Evolutionary conservation across 176 grass and related monocot species (phyloP).

Genomic region (Elaeis guineensis): DNA sequence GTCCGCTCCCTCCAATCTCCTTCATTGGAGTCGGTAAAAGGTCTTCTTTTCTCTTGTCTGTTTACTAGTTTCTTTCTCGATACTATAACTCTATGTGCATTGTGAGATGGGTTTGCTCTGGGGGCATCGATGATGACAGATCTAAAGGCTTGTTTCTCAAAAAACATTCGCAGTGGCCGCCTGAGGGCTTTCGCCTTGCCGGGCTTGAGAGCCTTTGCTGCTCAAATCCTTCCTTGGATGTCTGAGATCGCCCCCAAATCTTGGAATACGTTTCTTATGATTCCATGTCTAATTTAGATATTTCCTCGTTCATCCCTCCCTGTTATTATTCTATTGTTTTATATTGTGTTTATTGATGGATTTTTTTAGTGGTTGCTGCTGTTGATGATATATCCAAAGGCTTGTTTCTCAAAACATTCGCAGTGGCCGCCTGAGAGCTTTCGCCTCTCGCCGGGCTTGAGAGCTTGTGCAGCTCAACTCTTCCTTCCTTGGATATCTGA

Average conservation of each 20-base stretch:
- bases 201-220: conserved; percentile 1
- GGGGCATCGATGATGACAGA: background rate
- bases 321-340: too few relatives aligned
- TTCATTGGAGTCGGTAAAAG: too few relatives aligned
- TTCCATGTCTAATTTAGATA: too few relatives aligned
- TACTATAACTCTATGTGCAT: too few relatives aligned
- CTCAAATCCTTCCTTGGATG: conserved; percentile 3
- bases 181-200: conserved; percentile 4
- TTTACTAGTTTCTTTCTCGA: too few relatives aligned
- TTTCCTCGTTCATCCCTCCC: too few relatives aligned
- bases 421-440: conserved; percentile 4
- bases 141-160: conserved; percentile 2
- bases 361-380: too few relatives aligned
- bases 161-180: conserved; percentile 10
- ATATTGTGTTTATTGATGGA: too few relatives aligned
- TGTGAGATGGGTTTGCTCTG: too few relatives aligned
- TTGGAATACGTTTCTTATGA: too few relatives aligned
- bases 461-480: background rate
- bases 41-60: too few relatives aligned
- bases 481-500: conserved; percentile 8
- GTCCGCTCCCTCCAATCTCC: too few relatives aligned
- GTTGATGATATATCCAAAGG: background rate
- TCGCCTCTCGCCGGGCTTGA: conserved; percentile 1
- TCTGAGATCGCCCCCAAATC: background rate
- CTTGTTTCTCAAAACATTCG: conserved; percentile 16